Percentiles rank a stretch among this genome's conserved stretches.
Evolutionary conservation across 2,329 filamentous ascomycete species (phyloP).

Genomic region (Pseudopyricularia cyperi): DNA sequence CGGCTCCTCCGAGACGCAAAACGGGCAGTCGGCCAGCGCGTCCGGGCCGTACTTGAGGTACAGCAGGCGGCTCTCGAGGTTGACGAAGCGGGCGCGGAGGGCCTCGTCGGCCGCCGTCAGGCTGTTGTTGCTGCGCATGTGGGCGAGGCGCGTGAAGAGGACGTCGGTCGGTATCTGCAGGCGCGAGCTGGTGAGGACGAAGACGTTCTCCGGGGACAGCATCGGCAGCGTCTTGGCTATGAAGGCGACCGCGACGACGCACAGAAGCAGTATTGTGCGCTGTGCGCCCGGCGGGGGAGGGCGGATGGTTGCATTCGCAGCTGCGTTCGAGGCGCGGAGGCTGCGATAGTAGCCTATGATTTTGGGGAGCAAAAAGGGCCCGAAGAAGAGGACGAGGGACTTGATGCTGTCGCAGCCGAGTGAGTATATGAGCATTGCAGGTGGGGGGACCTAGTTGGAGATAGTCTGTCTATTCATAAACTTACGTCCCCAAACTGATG

Average conservation of each 20-base stretch:
- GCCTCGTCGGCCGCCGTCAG: constrained; percentile 48
- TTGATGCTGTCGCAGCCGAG: constrained; percentile 27
- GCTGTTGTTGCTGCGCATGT: constrained; percentile 30
- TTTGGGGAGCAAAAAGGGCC: constrained; percentile 58
- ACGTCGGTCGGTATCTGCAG: constrained; percentile 77
- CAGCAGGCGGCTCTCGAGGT: constrained; percentile 58
- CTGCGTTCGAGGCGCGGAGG: constrained; percentile 26
- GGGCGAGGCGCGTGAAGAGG: constrained; percentile 62
- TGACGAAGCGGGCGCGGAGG: constrained; percentile 56
- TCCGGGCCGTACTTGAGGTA: constrained; percentile 76
- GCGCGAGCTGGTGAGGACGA: constrained; percentile 62
- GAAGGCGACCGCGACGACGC: constrained; percentile 34
- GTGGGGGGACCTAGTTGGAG: too few species aligned
- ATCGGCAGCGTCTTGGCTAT: constrained; percentile 48
- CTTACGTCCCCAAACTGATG: constrained; percentile 36
- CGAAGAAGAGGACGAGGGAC: constrained; percentile 48
- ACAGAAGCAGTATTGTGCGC: constrained; percentile 41
- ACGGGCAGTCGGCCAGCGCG: constrained; percentile 62
- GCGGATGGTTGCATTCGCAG: constrained; percentile 16
- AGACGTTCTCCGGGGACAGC: constrained; percentile 70
- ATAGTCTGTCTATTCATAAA: too few species aligned
- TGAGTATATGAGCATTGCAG: background rate
- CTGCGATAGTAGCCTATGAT: constrained; percentile 52
- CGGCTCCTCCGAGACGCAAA: constrained; percentile 61
- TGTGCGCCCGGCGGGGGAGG: constrained; percentile 34